Evolutionary conservation across 2,329 filamentous ascomycete species (phyloP).

Genomic region (Torrubiella hemipterigena): DNA sequence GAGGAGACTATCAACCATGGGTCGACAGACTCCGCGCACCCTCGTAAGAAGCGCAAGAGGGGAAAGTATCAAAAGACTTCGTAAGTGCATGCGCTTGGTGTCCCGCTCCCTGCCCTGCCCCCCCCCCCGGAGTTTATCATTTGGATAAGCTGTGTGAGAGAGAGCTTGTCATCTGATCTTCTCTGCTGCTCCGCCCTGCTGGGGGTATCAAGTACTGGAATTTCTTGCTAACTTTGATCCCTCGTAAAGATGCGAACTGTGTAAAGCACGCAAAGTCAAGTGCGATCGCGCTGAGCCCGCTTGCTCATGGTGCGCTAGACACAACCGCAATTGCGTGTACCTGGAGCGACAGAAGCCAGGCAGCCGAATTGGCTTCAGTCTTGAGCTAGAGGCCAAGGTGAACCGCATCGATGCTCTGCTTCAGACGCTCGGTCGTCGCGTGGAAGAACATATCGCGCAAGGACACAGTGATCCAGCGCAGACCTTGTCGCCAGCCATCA

Average conservation of each 20-base stretch:
- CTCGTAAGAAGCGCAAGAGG: conserved; percentile 24
- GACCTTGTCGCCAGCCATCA: conserved; percentile 20
- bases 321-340: conserved; percentile 55
- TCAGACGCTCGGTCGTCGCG: conserved; percentile 27
- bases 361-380: conserved; percentile 46
- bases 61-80: conserved; percentile 29
- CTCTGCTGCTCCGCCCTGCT: too few relatives aligned
- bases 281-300: conserved; percentile 43
- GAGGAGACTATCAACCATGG: conserved; percentile 20
- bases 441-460: conserved; percentile 27
- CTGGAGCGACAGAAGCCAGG: conserved; percentile 61
- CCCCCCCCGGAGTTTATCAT: too few relatives aligned
- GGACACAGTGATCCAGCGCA: conserved; percentile 15
- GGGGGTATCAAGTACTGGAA: too few relatives aligned
- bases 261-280: conserved; percentile 32
- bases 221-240: too few relatives aligned
- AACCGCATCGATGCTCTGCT: conserved; percentile 37
- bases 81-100: conserved; percentile 20
- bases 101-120: conserved; percentile 1
- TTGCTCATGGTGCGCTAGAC: conserved; percentile 62
- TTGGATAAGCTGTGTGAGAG: too few relatives aligned
- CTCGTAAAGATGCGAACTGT: conserved; percentile 25
- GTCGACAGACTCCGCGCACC: conserved; percentile 11
- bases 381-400: conserved; percentile 45
- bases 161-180: too few relatives aligned